Base-by-base conservation (phyloP, 352 stramenopile species). In the Peronosclerospora sorghi region DNA sequence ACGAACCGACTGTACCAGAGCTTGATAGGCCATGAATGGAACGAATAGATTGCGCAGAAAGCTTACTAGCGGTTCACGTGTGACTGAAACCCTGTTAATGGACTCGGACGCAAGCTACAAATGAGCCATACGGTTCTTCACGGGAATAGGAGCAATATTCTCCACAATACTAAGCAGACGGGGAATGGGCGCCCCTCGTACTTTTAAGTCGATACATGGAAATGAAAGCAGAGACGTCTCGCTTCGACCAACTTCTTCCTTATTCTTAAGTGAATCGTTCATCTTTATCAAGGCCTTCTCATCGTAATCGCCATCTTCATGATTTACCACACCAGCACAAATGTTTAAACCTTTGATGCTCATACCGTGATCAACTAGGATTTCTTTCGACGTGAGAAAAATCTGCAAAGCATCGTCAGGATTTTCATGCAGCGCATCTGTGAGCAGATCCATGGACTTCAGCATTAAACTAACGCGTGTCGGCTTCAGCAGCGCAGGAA, bases 21-120 rank as follows among this genome's bases (percentile, higher is more conserved):
- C 51, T 32, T 77, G 68, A 41, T 81, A 51, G 37, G 81, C 60
- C 55, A 58, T 62, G 58, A 64, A 75, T 8, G 71, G 71, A 18
- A 83, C 63, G 43, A 69, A 73, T 8, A 83, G 35, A 19, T 80
- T 68, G 5, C 67, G 59, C 9, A 83, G 37, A n/a, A 81, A 65
- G 13, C 55, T 56, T 8, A 73, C 49, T 5, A 78, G 45, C 21
- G 66, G 41, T 41, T 83, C 68, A 29, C 61, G 54, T 23, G 63
- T 52, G 14, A 83, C 29, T 4, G 60, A 65, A 8, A 81, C 54
- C 21, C 42, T 61, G 37, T 62, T 77, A 13, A 67, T 58, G 5
- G 53, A 62, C 8, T 49, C 23, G 32, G 65, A 65, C 3, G 55
- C 18, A 18, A 83, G 23, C 35, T 81, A 51, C n/a, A 79, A 60